Conservation (phyloP, 768 basidiomycete genomes). For the Phlegmacium glaucopus region DNA sequence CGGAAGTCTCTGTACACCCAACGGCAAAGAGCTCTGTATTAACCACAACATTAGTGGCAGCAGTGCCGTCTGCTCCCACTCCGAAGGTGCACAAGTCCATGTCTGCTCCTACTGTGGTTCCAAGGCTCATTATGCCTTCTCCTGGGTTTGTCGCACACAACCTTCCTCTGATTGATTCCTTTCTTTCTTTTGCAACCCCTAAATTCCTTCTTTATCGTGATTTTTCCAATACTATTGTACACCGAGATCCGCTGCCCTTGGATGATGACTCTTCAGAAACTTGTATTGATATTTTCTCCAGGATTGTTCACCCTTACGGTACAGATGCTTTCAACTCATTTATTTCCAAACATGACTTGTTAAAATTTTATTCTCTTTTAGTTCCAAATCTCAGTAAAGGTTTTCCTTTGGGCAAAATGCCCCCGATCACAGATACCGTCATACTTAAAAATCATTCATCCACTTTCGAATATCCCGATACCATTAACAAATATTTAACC, state of each 20-base stretch:
- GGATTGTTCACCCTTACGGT: constrained; percentile 16
- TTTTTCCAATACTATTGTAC: neutral
- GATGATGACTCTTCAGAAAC: neutral
- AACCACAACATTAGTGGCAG: constrained; percentile 3
- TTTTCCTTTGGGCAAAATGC: constrained; percentile 10
- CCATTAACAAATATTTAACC: constrained; percentile 14
- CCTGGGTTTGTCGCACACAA: neutral
- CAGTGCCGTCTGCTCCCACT: neutral
- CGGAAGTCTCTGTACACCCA: neutral
- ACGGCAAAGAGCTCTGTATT: constrained; percentile 3
- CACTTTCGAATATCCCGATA: neutral
- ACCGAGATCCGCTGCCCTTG: neutral
- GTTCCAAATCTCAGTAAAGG: constrained; percentile 14
- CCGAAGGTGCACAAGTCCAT: neutral
- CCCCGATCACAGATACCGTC: no score
- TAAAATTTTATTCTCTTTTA: constrained; percentile 11
- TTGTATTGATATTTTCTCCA: no score
- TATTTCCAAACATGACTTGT: constrained; percentile 6
- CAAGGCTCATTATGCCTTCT: constrained; percentile 4
- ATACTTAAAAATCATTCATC: no score
- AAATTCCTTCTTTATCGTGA: constrained; percentile 2
- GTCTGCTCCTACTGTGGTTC: constrained; percentile 5
- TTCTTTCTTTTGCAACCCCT: neutral
- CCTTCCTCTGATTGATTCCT: no score
- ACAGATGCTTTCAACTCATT: constrained; percentile 8